These are phyloP conservation scores for Plasmodium ovale DNA, from an alignment of 169 alveolate species.

Conservation along the genomic window DNA sequence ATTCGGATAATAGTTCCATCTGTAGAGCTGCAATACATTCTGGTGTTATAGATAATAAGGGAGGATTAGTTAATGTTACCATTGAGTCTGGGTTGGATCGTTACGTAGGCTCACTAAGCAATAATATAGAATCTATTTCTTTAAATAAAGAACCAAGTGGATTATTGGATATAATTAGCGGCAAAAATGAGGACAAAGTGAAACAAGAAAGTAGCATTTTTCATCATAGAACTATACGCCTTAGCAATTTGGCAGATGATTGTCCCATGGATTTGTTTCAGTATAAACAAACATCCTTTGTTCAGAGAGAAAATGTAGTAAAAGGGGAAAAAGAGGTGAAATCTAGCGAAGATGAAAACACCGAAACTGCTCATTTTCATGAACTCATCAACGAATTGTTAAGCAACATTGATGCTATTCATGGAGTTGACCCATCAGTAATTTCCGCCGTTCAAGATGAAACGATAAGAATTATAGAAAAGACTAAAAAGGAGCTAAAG, in stretches of 20 bases:
- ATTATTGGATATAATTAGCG: constrained; percentile 77
- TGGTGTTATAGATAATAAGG: constrained; percentile 87
- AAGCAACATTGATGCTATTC: constrained; percentile 86
- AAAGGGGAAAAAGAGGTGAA: constrained; percentile 1
- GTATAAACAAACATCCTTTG: constrained; percentile 51
- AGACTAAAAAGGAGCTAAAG: constrained; percentile 86
- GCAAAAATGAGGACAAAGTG: constrained; percentile 58
- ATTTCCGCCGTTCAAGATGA: constrained; percentile 87
- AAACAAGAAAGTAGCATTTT: constrained; percentile 74
- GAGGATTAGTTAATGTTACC: constrained; percentile 88
- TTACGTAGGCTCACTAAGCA: constrained; percentile 88
- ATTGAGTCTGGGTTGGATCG: constrained; percentile 88
- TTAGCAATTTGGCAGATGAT: constrained; percentile 35
- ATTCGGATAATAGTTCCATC: constrained; percentile 90
- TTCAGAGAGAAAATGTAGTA: constrained; percentile 15
- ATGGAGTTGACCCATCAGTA: constrained; percentile 90
- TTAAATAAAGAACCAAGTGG: constrained; percentile 84
- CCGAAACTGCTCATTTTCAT: constrained; percentile 13
- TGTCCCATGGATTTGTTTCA: constrained; percentile 71
- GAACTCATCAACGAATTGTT: constrained; percentile 76
- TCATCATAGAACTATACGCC: constrained; percentile 67
- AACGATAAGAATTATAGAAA: constrained; percentile 85
- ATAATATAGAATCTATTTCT: constrained; percentile 89
- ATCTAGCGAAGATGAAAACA: constrained; percentile 48
- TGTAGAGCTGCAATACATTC: constrained; percentile 93